These are phyloP conservation scores for Rhizopus sp. DNA, from an alignment of 371 early-diverging fungal species.

Conservation along the genomic window DNA sequence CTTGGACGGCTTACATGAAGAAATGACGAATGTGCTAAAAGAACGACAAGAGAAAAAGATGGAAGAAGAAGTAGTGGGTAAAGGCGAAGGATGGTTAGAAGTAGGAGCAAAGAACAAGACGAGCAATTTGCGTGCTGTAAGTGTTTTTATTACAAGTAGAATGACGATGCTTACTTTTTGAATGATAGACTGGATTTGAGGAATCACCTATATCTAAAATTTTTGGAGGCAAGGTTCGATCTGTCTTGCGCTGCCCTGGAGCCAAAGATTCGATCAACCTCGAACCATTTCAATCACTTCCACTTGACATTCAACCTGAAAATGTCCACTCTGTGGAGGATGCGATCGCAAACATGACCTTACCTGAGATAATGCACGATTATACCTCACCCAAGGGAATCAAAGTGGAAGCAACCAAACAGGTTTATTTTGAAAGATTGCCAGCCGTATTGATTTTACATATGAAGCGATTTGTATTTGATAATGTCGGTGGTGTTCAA, in stretches of 20 bases:
- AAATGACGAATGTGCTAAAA: constrained; percentile 63
- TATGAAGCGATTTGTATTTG: constrained; percentile 92
- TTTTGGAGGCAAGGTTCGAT: constrained; percentile 85
- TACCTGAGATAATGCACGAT: constrained; percentile 75
- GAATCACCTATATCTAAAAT: constrained; percentile 85
- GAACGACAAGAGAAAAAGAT: constrained; percentile 27
- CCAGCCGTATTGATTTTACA: constrained; percentile 96
- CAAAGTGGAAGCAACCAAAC: constrained; percentile 83
- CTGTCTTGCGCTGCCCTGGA: constrained; percentile 75
- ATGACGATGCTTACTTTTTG: neutral
- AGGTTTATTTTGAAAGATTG: constrained; percentile 77
- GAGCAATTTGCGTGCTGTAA: constrained; percentile 43
- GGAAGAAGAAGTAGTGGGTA: constrained; percentile 29
- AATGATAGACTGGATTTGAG: constrained; percentile 53
- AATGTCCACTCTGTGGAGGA: constrained; percentile 81
- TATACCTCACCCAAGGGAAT: constrained; percentile 49
- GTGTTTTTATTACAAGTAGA: neutral
- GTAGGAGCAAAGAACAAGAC: constrained; percentile 87
- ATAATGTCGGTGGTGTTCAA: constrained; percentile 75
- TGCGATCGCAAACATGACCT: constrained; percentile 77
- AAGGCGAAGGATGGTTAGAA: constrained; percentile 82
- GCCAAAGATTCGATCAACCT: constrained; percentile 79
- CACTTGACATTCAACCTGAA: constrained; percentile 86
- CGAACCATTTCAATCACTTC: constrained; percentile 89
- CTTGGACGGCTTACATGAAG: constrained; percentile 94